phyloP scores from a whole-genome alignment of 768 basidiomycete genomes.

The Leccinum aurantiacum region DNA sequence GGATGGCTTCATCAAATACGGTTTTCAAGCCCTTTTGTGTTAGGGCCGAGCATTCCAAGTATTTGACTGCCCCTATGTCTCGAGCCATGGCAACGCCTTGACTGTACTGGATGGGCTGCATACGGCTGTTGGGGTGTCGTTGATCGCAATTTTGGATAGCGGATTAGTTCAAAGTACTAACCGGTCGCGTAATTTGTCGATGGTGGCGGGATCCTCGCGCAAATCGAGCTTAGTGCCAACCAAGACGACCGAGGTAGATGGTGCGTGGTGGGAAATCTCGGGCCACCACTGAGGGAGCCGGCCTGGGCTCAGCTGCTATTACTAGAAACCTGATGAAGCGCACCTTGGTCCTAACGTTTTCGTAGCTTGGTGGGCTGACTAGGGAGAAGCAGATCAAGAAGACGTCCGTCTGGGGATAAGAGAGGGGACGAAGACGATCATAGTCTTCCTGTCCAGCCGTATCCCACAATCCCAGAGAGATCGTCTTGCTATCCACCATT shows the following conservation, averaged over 20 bases:
- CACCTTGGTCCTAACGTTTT: conserved; percentile 98
- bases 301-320: conserved; percentile 6
- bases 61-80: conserved; percentile 95
- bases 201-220: conserved; percentile 90
- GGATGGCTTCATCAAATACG: conserved; percentile 98
- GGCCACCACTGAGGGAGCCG: conserved; percentile 75
- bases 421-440: conserved; percentile 94
- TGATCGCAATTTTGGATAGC: conserved; percentile 7
- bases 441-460: conserved; percentile 99
- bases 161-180: conserved; percentile 34
- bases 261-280: conserved; percentile 97
- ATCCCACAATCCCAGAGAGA: conserved; percentile 98
- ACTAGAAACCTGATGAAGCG: conserved; percentile 24
- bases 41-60: conserved; percentile 92
- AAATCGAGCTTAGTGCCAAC: conserved; percentile 98
- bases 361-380: conserved; percentile 96
- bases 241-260: conserved; percentile 87
- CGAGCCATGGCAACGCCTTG: conserved; percentile 89
- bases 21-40: conserved; percentile 99
- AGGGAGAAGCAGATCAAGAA: conserved; percentile 99
- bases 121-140: conserved; percentile 55
- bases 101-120: conserved; percentile 91
- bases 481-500: conserved; percentile 98
- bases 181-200: conserved; percentile 93
- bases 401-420: conserved; percentile 98